Base-by-base conservation (phyloP, 2,329 filamentous ascomycete genomes). In the Coniochaeta sp. region DNA sequence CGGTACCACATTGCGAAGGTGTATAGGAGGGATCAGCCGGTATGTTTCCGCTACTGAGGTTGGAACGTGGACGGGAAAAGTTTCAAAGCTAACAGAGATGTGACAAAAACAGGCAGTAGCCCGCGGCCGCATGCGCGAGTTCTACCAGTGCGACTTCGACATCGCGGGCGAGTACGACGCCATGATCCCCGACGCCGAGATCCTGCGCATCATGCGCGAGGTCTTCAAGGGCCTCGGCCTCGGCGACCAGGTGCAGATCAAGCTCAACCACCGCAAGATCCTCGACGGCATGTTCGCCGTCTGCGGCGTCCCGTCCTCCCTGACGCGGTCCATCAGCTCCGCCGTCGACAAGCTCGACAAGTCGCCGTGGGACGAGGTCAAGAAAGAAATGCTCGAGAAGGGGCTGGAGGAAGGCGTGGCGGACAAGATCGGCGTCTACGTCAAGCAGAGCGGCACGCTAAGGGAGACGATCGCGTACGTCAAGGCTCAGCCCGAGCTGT, bases 341-440 rank as follows among this genome's bases (percentile, higher is more conserved):
- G 91, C 92, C 2, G 91, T 97, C 46, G 92, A 97, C 74, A 97
- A 97, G 75, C 76, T 97, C 51, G 92, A 96, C 71, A 97, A 97
- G 74, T 75, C 86, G 63, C 87, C 91, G 1, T 96, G 91, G 92
- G 80, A 79, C 28, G 91, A 95, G 57, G 92, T 96, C 51, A 84
- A 86, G 67, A 87, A 87, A 68, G 91, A 96, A 68, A 96, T 88
- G 0, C 88, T 92, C 59, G 88, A 95, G 57, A 96, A 96, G 74
- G 91, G 90, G 0, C 76, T 97, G 1, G 80, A 83, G 38, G 74
- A 76, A 22, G 84, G 82, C 13, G 82, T 92, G 27, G 92, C 92
- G 46, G 91, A 96, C 71, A 86, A 83, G 63, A 95, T 96, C 61
- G 90, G 91, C 61, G 82, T 85, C 63, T 96, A 86, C 67, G 89